These are phyloP conservation scores for Aspergillus neoniger DNA, from an alignment of 2,329 filamentous ascomycete genomes.

Conservation along the genomic window DNA sequence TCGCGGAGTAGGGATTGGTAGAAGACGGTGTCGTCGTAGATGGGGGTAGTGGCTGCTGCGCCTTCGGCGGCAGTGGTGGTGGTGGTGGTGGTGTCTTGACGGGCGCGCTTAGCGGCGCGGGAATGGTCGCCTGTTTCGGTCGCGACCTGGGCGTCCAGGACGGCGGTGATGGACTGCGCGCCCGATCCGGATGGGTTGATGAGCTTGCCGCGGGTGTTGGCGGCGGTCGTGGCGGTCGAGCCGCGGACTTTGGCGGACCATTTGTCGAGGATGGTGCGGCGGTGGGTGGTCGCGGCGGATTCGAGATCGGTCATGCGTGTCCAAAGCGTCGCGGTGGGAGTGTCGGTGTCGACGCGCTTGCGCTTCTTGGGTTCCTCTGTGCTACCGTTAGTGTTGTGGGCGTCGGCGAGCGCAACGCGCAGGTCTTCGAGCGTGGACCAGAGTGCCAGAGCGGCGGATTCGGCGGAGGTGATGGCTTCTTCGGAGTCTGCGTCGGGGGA, in stretches of 20 bases:
- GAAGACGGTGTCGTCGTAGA: constrained; percentile 94
- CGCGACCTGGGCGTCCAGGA: constrained; percentile 49
- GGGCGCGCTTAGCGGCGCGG: constrained; percentile 35
- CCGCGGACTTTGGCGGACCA: constrained; percentile 81
- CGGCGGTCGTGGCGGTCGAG: constrained; percentile 51
- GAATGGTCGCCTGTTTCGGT: constrained; percentile 33
- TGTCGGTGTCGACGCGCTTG: constrained; percentile 56
- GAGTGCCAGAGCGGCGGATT: constrained; percentile 80
- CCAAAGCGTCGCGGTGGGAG: constrained; percentile 70
- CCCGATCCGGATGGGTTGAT: constrained; percentile 53
- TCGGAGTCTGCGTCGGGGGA: constrained; percentile 43
- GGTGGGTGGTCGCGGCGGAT: constrained; percentile 57
- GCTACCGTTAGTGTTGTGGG: constrained; percentile 32
- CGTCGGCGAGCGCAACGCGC: constrained; percentile 41
- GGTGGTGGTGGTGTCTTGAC: constrained; percentile 15
- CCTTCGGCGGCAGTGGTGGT: neutral
- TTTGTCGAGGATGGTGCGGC: constrained; percentile 77
- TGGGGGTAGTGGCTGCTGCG: constrained; percentile 32
- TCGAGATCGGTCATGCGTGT: constrained; percentile 69
- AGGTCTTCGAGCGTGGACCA: constrained; percentile 68
- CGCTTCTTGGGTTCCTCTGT: constrained; percentile 40
- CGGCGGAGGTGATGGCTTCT: constrained; percentile 70
- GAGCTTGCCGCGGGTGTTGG: constrained; percentile 62
- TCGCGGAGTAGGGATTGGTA: constrained; percentile 93
- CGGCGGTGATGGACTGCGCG: constrained; percentile 53